Evolutionary conservation across 306 rosid species (phyloP).

Genomic region (Ochetophila trinervis): DNA sequence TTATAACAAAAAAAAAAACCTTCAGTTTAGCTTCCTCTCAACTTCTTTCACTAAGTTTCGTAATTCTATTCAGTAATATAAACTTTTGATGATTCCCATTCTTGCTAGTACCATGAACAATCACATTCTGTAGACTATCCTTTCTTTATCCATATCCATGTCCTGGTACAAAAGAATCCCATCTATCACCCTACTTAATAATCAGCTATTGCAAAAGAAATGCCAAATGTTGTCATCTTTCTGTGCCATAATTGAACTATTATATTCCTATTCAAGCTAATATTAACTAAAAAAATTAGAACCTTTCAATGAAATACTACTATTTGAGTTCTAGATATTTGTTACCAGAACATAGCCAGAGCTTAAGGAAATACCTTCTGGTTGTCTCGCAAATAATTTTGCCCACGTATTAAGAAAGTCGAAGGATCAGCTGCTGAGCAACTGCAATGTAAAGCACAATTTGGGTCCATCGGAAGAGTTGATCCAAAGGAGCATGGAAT

Average conservation of each 20-base stretch:
- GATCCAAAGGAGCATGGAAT: slow-evolving; percentile 47
- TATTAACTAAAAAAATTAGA: not conserved
- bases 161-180: too few relatives aligned
- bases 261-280: slow-evolving; percentile 5
- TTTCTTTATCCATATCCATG: too few relatives aligned
- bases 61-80: too few relatives aligned
- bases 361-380: slow-evolving; percentile 49
- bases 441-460: slow-evolving; percentile 51
- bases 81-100: too few relatives aligned
- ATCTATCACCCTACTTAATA: too few relatives aligned
- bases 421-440: slow-evolving; percentile 82
- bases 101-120: too few relatives aligned
- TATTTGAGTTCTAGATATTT: not conserved
- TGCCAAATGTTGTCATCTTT: too few relatives aligned
- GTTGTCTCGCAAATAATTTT: slow-evolving; percentile 54
- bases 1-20: too few relatives aligned
- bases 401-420: slow-evolving; percentile 73
- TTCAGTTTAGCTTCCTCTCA: too few relatives aligned
- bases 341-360: slow-evolving; percentile 12
- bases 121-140: too few relatives aligned
- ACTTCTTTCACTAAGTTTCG: too few relatives aligned
- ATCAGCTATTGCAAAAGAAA: too few relatives aligned
- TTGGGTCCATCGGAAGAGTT: slow-evolving; percentile 69
- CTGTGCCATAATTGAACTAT: not conserved
- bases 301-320: slow-evolving; percentile 1